Conservation (phyloP, 2,329 filamentous ascomycete species). For the Aschersonia sp. region DNA sequence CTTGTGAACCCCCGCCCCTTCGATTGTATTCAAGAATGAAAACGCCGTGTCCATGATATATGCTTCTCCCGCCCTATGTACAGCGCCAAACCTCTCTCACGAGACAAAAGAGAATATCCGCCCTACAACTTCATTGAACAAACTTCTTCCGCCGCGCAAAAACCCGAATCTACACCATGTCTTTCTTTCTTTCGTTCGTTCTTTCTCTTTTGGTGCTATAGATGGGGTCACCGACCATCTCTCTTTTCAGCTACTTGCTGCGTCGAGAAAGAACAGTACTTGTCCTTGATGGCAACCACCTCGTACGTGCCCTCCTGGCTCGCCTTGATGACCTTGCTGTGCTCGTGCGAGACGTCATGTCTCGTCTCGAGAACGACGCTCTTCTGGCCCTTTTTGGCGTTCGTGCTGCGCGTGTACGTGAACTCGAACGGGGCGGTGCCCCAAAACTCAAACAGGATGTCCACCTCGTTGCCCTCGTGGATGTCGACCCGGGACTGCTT, state of each 20-base stretch:
- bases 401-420: slow-evolving; percentile 85
- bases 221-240: slow-evolving; percentile 10
- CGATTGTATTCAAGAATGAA: too few relatives aligned
- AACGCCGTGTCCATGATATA: too few relatives aligned
- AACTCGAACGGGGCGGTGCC: slow-evolving; percentile 96
- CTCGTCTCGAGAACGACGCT: slow-evolving; percentile 77
- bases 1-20: too few relatives aligned
- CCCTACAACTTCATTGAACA: too few relatives aligned
- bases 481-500: slow-evolving; percentile 74
- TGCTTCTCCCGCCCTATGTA: too few relatives aligned
- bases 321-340: slow-evolving; percentile 67
- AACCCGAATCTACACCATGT: too few relatives aligned
- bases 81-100: too few relatives aligned
- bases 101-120: too few relatives aligned
- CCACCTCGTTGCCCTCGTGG: slow-evolving; percentile 87
- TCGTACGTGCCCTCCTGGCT: slow-evolving; percentile 95
- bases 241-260: slow-evolving; percentile 37
- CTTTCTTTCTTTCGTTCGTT: too few relatives aligned
- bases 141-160: too few relatives aligned
- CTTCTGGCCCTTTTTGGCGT: slow-evolving; percentile 65
- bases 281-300: slow-evolving; percentile 90
- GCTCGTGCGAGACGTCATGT: slow-evolving; percentile 71
- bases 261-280: slow-evolving; percentile 77
- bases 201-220: too few relatives aligned
- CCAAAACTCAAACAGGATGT: slow-evolving; percentile 90